Percentiles rank a stretch among this genome's conserved stretches.
phyloP scores from a whole-genome alignment of 139 green algal species.

The Micractinium sp. region DNA sequence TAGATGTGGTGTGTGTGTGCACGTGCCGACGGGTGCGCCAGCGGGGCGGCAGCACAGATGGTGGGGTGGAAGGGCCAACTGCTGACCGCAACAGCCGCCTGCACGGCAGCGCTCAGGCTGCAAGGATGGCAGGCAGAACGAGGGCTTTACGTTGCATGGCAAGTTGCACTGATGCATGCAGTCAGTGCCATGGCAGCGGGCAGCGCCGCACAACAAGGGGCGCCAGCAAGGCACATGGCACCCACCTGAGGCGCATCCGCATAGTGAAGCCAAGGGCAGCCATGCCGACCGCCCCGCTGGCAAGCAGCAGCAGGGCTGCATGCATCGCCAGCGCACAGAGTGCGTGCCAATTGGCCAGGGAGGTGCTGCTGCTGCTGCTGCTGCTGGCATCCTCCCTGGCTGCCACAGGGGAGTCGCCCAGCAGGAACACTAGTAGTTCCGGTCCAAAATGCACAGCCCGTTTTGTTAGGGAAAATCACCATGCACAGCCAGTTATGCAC shows the following conservation, averaged over 20 bases:
- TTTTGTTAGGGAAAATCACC: too few relatives aligned
- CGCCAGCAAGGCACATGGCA: too few relatives aligned
- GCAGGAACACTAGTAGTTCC: neutral
- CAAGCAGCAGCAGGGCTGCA: neutral
- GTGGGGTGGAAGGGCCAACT: neutral
- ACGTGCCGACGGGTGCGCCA: neutral
- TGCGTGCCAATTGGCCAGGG: neutral
- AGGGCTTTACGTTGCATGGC: too few relatives aligned
- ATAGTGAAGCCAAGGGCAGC: neutral
- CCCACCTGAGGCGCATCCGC: neutral
- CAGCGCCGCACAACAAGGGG: too few relatives aligned
- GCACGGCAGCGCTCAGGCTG: neutral
- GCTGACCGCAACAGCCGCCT: neutral
- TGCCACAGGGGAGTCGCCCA: neutral
- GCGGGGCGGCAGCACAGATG: neutral
- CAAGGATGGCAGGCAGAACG: too few relatives aligned
- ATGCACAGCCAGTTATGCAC: too few relatives aligned
- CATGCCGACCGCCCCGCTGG: neutral
- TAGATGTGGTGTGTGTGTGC: neutral
- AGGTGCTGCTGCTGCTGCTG: too few relatives aligned
- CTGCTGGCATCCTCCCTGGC: neutral
- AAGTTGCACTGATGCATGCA: too few relatives aligned
- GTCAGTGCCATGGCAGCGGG: too few relatives aligned
- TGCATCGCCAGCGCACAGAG: neutral
- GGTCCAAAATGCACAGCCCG: too few relatives aligned